phyloP scores from a whole-genome alignment of 805 yeast species.

The Scheffersomyces ergatensis region DNA sequence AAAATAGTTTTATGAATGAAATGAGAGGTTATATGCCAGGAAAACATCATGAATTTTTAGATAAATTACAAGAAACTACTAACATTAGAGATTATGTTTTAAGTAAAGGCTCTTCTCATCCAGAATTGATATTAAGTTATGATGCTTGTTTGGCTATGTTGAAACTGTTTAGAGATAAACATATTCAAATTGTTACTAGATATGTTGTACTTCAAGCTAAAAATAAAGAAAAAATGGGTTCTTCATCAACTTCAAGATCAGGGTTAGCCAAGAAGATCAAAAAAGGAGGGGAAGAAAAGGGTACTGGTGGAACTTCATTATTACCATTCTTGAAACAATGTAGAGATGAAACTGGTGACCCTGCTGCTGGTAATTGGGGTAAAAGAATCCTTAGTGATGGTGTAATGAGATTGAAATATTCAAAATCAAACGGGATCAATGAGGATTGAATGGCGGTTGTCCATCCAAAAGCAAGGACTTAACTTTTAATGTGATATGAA shows the following conservation, averaged over 20 bases:
- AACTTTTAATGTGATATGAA: no score
- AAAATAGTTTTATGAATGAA: constrained; percentile 63
- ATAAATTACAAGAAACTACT: constrained; percentile 55
- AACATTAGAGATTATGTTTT: constrained; percentile 65
- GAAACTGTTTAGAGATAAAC: constrained; percentile 86
- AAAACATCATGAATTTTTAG: constrained; percentile 72
- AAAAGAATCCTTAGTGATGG: constrained; percentile 63
- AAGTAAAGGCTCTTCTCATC: constrained; percentile 30
- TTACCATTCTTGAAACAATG: constrained; percentile 93
- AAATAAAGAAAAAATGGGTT: constrained; percentile 49
- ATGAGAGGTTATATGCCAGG: constrained; percentile 93
- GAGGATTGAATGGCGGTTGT: constrained; percentile 34
- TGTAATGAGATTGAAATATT: constrained; percentile 39
- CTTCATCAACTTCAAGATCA: constrained; percentile 59
- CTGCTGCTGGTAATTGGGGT: constrained; percentile 94
- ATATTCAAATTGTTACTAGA: constrained; percentile 87
- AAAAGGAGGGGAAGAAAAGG: constrained; percentile 58
- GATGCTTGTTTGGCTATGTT: constrained; percentile 90
- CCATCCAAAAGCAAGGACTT: no score
- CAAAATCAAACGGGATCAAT: constrained; percentile 38
- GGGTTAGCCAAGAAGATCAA: constrained; percentile 57
- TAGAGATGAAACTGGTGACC: constrained; percentile 91
- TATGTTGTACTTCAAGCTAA: constrained; percentile 81
- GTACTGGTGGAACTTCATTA: constrained; percentile 93
- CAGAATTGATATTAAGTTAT: constrained; percentile 67